Conservation (phyloP, 345 rosid genomes). For the Excoecaria cochinchinensis region DNA sequence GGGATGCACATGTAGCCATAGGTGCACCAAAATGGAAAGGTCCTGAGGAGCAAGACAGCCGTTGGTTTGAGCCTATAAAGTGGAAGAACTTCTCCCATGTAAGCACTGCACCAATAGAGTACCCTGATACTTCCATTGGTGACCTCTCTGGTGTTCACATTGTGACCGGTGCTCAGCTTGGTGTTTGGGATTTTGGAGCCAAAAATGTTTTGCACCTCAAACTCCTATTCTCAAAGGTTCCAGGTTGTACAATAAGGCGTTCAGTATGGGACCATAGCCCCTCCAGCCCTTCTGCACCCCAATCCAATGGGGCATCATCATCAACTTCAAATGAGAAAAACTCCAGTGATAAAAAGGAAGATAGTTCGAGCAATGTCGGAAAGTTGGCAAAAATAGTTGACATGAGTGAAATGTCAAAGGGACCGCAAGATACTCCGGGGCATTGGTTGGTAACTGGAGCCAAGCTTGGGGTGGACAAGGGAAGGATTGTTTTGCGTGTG, state of each 20-base stretch:
- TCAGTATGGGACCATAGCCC: conserved; percentile 98
- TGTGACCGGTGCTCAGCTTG: conserved; percentile 94
- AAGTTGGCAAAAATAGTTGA: conserved; percentile 83
- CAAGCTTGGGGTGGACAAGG: conserved; percentile 92
- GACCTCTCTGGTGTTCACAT: conserved; percentile 94
- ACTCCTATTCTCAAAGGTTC: conserved; percentile 93
- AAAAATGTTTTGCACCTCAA: conserved; percentile 84
- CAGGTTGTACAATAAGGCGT: conserved; percentile 91
- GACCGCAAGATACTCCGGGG: conserved; percentile 91
- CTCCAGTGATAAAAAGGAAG: conserved; percentile 63
- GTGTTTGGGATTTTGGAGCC: conserved; percentile 92
- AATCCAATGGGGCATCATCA: conserved; percentile 55
- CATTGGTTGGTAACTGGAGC: conserved; percentile 99
- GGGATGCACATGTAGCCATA: conserved; percentile 93
- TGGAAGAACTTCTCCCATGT: conserved; percentile 99
- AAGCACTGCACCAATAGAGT: conserved; percentile 94
- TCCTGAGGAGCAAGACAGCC: conserved; percentile 98
- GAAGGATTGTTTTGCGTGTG: conserved; percentile 82
- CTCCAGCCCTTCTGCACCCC: conserved; percentile 32
- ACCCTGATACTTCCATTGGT: conserved; percentile 78
- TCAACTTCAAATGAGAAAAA: conserved; percentile 42
- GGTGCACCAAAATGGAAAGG: conserved; percentile 99
- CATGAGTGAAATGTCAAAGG: conserved; percentile 76
- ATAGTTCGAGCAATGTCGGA: conserved; percentile 49
- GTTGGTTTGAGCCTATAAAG: conserved; percentile 96